Percentiles rank a stretch among this genome's conserved stretches.
These are phyloP conservation scores for Brasenia schreberi DNA, from an alignment of 164 flowering plant species.

Conservation along the genomic window DNA sequence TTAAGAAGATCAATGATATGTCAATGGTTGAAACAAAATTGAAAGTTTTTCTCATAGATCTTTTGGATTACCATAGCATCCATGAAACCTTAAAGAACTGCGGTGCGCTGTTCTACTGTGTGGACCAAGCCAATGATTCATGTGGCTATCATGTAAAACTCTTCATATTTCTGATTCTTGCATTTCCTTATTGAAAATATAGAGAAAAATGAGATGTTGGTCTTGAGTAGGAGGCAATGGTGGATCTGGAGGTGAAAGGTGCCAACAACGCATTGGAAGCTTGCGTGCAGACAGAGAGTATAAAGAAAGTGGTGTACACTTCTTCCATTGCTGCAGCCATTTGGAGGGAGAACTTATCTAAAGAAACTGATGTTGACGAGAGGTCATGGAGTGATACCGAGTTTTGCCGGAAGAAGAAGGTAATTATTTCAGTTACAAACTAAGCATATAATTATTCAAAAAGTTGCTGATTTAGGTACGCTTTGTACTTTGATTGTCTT, in stretches of 20 bases:
- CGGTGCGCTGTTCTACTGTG: slow-evolving; percentile 40
- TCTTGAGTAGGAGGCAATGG: slow-evolving; percentile 26
- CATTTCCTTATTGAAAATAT: neutral
- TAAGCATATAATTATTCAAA: too few species aligned
- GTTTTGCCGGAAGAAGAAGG: slow-evolving; percentile 53
- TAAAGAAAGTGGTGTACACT: slow-evolving; percentile 42
- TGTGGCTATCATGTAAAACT: slow-evolving; percentile 40
- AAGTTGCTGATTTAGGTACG: too few species aligned
- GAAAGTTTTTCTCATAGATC: slow-evolving; percentile 31
- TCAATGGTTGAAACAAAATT: slow-evolving; percentile 25
- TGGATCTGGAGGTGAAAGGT: slow-evolving; percentile 62
- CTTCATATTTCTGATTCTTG: neutral
- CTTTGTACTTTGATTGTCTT: too few species aligned
- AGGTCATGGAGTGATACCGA: slow-evolving; percentile 52
- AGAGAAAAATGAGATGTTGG: neutral
- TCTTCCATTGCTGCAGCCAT: slow-evolving; percentile 57
- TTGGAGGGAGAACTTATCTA: slow-evolving; percentile 43
- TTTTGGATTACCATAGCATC: slow-evolving; percentile 53
- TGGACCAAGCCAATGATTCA: slow-evolving; percentile 21
- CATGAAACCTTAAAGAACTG: slow-evolving; percentile 41
- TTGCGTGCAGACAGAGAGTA: slow-evolving; percentile 43
- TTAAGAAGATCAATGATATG: slow-evolving; percentile 30
- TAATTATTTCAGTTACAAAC: neutral
- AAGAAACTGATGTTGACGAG: slow-evolving; percentile 42
- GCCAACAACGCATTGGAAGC: slow-evolving; percentile 68